A percentile compares a stretch with the other conserved stretches of the same genome.
Evolutionary conservation across 2,329 filamentous ascomycete genomes (phyloP).

Genomic region (Colletotrichum sidae): DNA sequence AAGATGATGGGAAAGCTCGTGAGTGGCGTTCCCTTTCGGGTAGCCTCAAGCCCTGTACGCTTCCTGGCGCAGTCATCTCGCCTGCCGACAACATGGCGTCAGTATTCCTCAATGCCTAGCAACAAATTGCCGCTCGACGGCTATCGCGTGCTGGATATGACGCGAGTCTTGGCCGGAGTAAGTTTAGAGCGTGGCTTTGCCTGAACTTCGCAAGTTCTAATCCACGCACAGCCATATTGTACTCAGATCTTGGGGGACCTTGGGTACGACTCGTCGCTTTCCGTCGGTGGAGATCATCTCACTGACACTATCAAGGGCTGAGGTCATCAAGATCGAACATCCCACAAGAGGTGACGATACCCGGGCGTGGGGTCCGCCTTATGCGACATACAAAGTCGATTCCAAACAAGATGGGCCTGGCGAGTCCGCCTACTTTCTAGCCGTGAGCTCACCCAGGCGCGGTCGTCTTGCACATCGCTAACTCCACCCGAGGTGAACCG

Average conservation of each 20-base stretch:
- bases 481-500: constrained; percentile 79
- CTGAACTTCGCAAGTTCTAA: neutral
- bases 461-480: neutral
- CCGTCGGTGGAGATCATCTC: constrained; percentile 27
- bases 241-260: constrained; percentile 97
- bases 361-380: constrained; percentile 95
- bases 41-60: constrained; percentile 6
- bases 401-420: constrained; percentile 76
- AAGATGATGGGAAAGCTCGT: neutral
- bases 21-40: neutral
- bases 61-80: neutral
- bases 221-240: constrained; percentile 82
- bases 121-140: constrained; percentile 78
- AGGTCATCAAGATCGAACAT: constrained; percentile 98
- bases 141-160: constrained; percentile 94
- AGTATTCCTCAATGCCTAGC: constrained; percentile 45
- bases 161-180: constrained; percentile 92
- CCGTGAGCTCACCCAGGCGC: constrained; percentile 63
- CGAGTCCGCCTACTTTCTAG: constrained; percentile 94
- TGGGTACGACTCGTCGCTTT: constrained; percentile 71
- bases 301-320: constrained; percentile 71
- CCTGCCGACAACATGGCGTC: constrained; percentile 38
- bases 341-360: constrained; percentile 93
- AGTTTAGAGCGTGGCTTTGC: constrained; percentile 48
- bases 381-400: constrained; percentile 78